phyloP scores from a whole-genome alignment of 768 basidiomycete species.

The Termitomyces sp. region DNA sequence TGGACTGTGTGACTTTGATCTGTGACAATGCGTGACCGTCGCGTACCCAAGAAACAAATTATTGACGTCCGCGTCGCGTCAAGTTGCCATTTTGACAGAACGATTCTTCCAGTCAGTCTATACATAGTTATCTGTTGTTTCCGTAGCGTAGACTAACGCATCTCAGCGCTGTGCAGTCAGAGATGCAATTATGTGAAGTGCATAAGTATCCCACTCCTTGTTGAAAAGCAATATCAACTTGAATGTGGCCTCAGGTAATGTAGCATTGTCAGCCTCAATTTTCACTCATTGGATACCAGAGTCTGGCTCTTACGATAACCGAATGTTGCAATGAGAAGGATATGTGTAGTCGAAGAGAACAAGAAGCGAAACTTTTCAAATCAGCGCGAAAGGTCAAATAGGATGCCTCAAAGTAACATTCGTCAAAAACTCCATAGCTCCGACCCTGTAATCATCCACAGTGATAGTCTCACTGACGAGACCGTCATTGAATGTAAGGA shows the following conservation, averaged over 20 bases:
- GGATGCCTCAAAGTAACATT: conserved; percentile 29
- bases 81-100: too few species aligned
- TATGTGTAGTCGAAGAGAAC: neutral
- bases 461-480: conserved; percentile 28
- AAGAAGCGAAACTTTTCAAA: neutral
- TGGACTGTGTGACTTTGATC: conserved; percentile 11
- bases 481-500: conserved; percentile 39
- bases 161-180: neutral
- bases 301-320: neutral
- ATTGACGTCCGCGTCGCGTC: too few species aligned
- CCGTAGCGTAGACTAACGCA: too few species aligned
- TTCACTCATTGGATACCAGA: too few species aligned
- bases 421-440: conserved; percentile 34
- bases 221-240: too few species aligned
- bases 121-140: neutral
- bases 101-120: too few species aligned
- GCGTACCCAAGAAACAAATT: neutral
- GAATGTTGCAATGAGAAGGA: neutral
- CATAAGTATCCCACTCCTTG: too few species aligned
- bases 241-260: neutral
- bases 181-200: neutral
- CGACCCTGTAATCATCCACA: conserved; percentile 39
- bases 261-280: too few species aligned
- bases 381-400: conserved; percentile 11
- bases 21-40: conserved; percentile 6